Base-by-base conservation (phyloP, 345 rosid species). In the Arabis alpina region DNA sequence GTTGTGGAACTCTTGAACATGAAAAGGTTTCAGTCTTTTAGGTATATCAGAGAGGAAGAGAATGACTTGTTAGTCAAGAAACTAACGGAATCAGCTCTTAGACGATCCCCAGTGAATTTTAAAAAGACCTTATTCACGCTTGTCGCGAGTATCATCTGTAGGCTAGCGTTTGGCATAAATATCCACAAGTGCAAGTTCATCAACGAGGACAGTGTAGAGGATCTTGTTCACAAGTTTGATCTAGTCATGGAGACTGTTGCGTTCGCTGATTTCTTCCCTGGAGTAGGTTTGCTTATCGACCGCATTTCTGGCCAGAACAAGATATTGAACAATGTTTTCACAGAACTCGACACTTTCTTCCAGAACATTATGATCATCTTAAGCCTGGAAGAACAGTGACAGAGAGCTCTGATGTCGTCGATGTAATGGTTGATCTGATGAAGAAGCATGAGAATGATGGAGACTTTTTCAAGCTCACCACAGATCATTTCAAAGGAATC, bases 181-280 rank as follows among this genome's bases (percentile, higher is more conserved):
- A 80, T 77, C n/a, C 78, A 72, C 5, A 64, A 61, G 0, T 82
- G 68, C 3, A 71, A 64, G 8, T 23, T 53, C 16, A 55, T 51
- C 15, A 65, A 57, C 2, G 59, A 72, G 15, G 34, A 55, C 6
- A 70, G 67, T 14, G 64, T 80, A 6, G 76, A 50, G 6, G 68
- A 28, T 15, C 13, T 82, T 13, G 65, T 81, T 12, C 41, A 71
- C 16, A 84, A 80, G 66, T 64, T 77, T 13, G 74, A 75, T 36
- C 61, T 61, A 9, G 54, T 82, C 63, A 4, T 77, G 2, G 66
- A 34, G 0, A 64, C 73, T 30, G 66, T 77, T 42, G 83, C 68
- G 3, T 54, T 77, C 54, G 51, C 80, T 6, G 82, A 88, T 54
- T 69, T 66, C 41, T 80, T 83, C 67, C 91, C 88, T 10, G 14